phyloP scores from a whole-genome alignment of 2,329 filamentous ascomycete species.

The Fusarium humuli region DNA sequence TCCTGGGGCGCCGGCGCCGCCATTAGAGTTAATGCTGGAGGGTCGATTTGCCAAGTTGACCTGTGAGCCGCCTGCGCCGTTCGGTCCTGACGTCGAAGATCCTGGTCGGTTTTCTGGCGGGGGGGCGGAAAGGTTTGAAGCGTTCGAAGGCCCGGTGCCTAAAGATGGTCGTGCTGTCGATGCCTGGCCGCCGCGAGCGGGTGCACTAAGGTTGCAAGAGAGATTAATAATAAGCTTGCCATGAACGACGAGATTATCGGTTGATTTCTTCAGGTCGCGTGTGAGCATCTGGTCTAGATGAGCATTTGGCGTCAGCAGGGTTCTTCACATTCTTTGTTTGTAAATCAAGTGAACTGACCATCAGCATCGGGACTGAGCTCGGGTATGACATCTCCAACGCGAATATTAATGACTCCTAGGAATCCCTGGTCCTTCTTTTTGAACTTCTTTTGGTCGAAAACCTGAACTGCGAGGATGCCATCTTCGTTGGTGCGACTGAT shows the following conservation, averaged over 20 bases:
- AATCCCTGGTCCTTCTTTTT: conserved; percentile 99
- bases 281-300: conserved; percentile 94
- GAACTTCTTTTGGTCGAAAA: conserved; percentile 99
- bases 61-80: conserved; percentile 58
- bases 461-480: conserved; percentile 96
- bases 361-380: conserved; percentile 90
- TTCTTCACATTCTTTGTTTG: conserved; percentile 42
- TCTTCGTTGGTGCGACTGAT: conserved; percentile 89
- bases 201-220: conserved; percentile 85
- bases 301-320: conserved; percentile 38
- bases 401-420: conserved; percentile 95
- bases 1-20: conserved; percentile 39
- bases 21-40: conserved; percentile 58
- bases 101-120: conserved; percentile 62
- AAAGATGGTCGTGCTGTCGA: conserved; percentile 61
- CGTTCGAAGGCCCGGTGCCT: conserved; percentile 57
- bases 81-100: conserved; percentile 64
- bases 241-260: conserved; percentile 96
- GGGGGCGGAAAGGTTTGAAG: conserved; percentile 59
- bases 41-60: conserved; percentile 59
- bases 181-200: conserved; percentile 66
- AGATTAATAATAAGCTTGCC: conserved; percentile 97
- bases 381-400: conserved; percentile 88
- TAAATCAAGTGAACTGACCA: conserved; percentile 69
- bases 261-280: conserved; percentile 95